Conservation (phyloP, 352 stramenopile species). For the Phytopythium boreale region DNA sequence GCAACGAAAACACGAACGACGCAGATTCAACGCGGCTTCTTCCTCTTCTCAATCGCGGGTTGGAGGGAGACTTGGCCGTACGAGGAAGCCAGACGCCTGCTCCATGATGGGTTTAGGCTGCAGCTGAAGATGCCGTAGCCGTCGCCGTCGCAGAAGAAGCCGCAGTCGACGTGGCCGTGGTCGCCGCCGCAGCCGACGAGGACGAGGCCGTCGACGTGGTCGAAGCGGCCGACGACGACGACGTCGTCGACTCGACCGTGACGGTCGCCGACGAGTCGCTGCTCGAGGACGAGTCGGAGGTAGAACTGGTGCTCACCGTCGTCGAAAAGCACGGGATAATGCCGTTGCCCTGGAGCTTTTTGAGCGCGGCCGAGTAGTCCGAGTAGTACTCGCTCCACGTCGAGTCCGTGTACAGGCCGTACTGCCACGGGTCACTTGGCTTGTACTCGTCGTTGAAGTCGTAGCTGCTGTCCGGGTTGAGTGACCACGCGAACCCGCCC, state of each 20-base stretch:
- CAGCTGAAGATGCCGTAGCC: constrained; percentile 10
- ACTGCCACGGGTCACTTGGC: constrained; percentile 56
- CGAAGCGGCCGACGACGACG: constrained; percentile 9
- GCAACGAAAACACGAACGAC: background rate
- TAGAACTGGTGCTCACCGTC: constrained; percentile 26
- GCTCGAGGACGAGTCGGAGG: constrained; percentile 24
- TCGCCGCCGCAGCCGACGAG: constrained; percentile 11
- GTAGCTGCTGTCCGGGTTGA: constrained; percentile 78
- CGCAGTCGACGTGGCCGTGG: too few species aligned
- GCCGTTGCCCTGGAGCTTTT: constrained; percentile 66
- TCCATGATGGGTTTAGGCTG: background rate
- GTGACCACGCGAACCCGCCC: constrained; percentile 72
- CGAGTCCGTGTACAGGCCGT: constrained; percentile 67
- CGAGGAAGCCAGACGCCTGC: background rate
- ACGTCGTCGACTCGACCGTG: constrained; percentile 18
- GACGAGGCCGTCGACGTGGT: constrained; percentile 20
- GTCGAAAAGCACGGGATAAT: constrained; percentile 69
- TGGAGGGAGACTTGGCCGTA: background rate
- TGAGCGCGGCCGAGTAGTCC: constrained; percentile 62
- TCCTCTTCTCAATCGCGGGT: background rate
- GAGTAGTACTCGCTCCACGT: constrained; percentile 66
- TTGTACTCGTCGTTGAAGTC: constrained; percentile 75
- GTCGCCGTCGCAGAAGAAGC: too few species aligned
- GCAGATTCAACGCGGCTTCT: background rate
- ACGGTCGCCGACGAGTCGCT: constrained; percentile 12